Conservation (phyloP, 2,329 filamentous ascomycete species). For the Penicillium rolfsii region DNA sequence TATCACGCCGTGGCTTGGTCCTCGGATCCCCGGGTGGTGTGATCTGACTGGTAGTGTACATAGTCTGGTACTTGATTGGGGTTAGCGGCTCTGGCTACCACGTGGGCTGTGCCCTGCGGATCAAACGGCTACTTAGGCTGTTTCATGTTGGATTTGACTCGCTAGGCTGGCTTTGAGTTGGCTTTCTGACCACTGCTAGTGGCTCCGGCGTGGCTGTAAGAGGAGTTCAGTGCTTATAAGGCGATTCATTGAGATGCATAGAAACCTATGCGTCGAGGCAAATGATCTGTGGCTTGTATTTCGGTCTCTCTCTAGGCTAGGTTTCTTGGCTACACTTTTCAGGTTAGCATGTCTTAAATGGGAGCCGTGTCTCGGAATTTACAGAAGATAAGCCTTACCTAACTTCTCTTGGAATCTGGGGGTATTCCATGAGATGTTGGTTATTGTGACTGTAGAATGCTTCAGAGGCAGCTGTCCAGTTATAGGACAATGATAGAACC, state of each 20-base stretch:
- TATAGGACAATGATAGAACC: not conserved
- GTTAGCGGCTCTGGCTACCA: slow-evolving; percentile 3
- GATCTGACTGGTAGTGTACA: not conserved
- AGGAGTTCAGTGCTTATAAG: not conserved
- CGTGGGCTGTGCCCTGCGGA: slow-evolving; percentile 8
- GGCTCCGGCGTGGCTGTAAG: not conserved
- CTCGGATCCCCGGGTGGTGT: slow-evolving; percentile 3
- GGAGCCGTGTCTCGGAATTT: not conserved
- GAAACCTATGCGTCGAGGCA: not conserved
- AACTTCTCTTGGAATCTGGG: not conserved
- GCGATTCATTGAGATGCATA: not conserved
- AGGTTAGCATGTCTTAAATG: not conserved
- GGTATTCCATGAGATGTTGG: not conserved
- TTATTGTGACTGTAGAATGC: not conserved
- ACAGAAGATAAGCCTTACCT: not conserved
- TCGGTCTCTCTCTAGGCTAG: not conserved
- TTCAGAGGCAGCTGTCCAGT: not conserved
- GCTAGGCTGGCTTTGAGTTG: not conserved
- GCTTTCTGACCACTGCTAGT: not conserved
- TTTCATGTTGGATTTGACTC: not conserved
- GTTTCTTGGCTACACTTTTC: not conserved
- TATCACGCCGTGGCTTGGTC: slow-evolving; percentile 1
- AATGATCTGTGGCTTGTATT: not conserved
- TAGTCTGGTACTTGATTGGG: not conserved
- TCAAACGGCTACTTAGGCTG: not conserved